Conservation (phyloP, 257 asterid species). For the Solanum raphanifolium region DNA sequence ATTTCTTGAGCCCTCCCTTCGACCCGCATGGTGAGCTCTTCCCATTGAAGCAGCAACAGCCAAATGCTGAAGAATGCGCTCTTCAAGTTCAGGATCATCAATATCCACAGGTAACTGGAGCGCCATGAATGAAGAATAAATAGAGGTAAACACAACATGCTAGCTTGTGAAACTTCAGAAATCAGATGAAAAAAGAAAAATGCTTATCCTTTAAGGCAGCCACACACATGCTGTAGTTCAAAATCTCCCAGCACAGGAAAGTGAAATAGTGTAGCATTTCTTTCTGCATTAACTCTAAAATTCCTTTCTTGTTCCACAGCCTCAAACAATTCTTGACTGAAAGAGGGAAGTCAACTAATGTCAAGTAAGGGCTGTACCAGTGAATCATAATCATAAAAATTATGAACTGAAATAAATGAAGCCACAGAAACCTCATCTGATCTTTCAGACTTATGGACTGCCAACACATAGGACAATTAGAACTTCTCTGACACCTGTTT, state of each 20-base stretch:
- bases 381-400: not conserved
- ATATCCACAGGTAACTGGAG: constrained; percentile 64
- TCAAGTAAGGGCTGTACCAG: not conserved
- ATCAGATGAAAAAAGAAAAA: not conserved
- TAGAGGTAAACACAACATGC: not conserved
- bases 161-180: not conserved
- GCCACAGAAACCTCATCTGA: constrained; percentile 42
- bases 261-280: constrained; percentile 55
- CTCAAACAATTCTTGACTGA: constrained; percentile 96
- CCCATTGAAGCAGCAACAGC: constrained; percentile 95
- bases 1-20: constrained; percentile 58
- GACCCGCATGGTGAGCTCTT: constrained; percentile 49
- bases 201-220: not conserved
- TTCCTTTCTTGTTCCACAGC: constrained; percentile 73
- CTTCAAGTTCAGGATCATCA: constrained; percentile 69
- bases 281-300: constrained; percentile 46
- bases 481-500: constrained; percentile 92
- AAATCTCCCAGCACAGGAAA: constrained; percentile 73
- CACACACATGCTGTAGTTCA: constrained; percentile 70
- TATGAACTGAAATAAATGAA: constrained; percentile 1
- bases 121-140: constrained; percentile 1
- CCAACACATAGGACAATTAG: constrained; percentile 98
- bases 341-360: not conserved
- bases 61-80: constrained; percentile 77
- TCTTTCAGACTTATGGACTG: constrained; percentile 78